Evolutionary conservation across 345 rosid genomes (phyloP), one percentile per base, ranked within the genome.

Genomic region (Citrus trifoliata): DNA sequence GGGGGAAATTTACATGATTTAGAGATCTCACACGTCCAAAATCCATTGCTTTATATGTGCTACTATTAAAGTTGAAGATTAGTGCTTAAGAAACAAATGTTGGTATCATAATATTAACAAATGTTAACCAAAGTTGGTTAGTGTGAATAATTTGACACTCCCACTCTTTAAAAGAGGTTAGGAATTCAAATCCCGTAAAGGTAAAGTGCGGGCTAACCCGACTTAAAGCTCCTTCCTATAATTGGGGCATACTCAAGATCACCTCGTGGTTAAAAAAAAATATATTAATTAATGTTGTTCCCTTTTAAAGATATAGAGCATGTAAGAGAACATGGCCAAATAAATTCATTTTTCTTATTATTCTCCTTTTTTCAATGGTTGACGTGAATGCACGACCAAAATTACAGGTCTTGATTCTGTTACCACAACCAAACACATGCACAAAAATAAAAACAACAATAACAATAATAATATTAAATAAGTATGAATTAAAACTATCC

Each of bases 281-380:
- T 32, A 71, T 32, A 56, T 32, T 30, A 28, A 28, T 28, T 10
- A 71, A 53, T 10, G 13, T 9, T 16, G 21, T 33, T 21, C 38
- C 63, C 18, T 55, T 14, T 19, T 10, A 33, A 32, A 71, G 27
- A 19, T 22, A 62, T 53, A 2, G 22, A 28, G 19, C 8, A 30
- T 30, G 51, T 56, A 32, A 56, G 65, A 72, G 42, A 73, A 73
- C 27, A 72, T 78, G 78, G 62, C 48, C 48, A 59, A 10, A 79
- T 25, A 42, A 6, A 4, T 10, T 19, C 25, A 67, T n/a, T 33
- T 25, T 35, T 63, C 4, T 27, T 27, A 12, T 61, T 42, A 35
- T 38, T 30, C 65, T 37, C 10, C 6, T 7, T 37, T 7, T 7
- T 7, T 7, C 10, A 55, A 19, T 72, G 48, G 67, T 73, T 73